phyloP scores from a whole-genome alignment of 495 filamentous ascomycete genomes.

The Penicillium atrosanguineum region DNA sequence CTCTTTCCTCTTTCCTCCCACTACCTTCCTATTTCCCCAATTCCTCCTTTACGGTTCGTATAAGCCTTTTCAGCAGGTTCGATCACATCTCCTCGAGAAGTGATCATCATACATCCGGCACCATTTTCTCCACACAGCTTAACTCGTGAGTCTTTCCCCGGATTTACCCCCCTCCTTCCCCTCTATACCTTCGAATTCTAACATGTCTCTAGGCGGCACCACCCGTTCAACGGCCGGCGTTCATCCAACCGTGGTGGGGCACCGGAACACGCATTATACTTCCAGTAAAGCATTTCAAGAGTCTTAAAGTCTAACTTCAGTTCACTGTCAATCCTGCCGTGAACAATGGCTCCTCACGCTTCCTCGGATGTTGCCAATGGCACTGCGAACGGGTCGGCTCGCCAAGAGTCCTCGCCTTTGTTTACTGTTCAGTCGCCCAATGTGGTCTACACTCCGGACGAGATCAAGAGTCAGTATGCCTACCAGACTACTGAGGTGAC shows the following conservation, averaged over 20 bases:
- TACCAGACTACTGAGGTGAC: conserved; percentile 90
- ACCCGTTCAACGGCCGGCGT: conserved; percentile 97
- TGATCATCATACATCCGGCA: conserved; percentile 47
- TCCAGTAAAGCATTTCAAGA: conserved; percentile 49
- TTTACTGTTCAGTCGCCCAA: conserved; percentile 91
- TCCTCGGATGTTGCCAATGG: conserved; percentile 61
- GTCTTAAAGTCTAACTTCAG: conserved; percentile 6
- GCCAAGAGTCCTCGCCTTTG: conserved; percentile 50
- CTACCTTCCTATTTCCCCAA: conserved; percentile 4
- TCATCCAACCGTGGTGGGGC: conserved; percentile 82
- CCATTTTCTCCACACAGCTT: conserved; percentile 50
- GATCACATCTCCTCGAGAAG: conserved; percentile 43
- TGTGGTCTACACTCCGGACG: conserved; percentile 81
- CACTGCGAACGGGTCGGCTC: conserved; percentile 69
- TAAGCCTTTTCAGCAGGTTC: conserved; percentile 36
- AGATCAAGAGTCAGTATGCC: conserved; percentile 92
- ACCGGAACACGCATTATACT: conserved; percentile 70
- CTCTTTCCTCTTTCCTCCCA: conserved; percentile 11
- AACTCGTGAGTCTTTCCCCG: conserved; percentile 41
- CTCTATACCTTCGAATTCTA: neutral
- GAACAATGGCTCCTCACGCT: conserved; percentile 91
- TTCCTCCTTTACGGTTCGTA: conserved; percentile 28
- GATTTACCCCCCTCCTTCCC: neutral
- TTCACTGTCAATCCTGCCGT: conserved; percentile 23
- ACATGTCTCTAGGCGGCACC: conserved; percentile 67